Conservation (phyloP, 2,329 filamentous ascomycete genomes). For the Neopestalotiopsis sp. region DNA sequence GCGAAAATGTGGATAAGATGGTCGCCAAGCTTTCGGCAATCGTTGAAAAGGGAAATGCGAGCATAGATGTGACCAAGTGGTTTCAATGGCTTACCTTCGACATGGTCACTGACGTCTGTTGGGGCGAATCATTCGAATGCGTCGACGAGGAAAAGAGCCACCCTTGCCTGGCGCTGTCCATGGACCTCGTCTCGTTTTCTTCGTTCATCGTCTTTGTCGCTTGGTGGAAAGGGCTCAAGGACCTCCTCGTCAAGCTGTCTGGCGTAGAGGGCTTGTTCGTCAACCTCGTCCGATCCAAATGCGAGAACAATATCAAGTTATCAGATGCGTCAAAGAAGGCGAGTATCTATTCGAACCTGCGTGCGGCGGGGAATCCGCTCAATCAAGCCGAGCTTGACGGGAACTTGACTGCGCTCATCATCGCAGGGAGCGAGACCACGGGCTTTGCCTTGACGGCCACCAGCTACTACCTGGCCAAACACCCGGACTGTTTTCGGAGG, state of each 20-base stretch:
- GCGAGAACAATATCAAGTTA: neutral
- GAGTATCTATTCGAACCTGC: conserved; percentile 8
- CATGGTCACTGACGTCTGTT: conserved; percentile 14
- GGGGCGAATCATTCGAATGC: conserved; percentile 16
- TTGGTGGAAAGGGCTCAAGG: conserved; percentile 15
- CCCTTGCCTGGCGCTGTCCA: conserved; percentile 16
- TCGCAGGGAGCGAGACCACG: conserved; percentile 12
- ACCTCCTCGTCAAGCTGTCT: conserved; percentile 12
- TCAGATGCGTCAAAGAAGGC: conserved; percentile 7
- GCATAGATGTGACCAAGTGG: conserved; percentile 9
- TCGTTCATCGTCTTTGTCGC: conserved; percentile 15
- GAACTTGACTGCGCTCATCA: conserved; percentile 4
- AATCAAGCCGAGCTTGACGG: conserved; percentile 8
- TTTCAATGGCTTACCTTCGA: conserved; percentile 17
- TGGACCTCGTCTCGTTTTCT: conserved; percentile 14
- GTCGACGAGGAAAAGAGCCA: conserved; percentile 6
- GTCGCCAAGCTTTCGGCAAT: neutral
- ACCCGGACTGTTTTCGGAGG: conserved; percentile 4
- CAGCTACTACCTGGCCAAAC: conserved; percentile 5
- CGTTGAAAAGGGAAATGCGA: neutral
- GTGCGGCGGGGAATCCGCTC: neutral
- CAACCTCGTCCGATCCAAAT: conserved; percentile 7
- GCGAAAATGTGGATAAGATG: conserved; percentile 9
- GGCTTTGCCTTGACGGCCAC: conserved; percentile 1
- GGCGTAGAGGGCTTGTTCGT: conserved; percentile 16